Percentiles rank a stretch among this genome's conserved stretches.
Conservation (phyloP, 2,329 filamentous ascomycete species). For the Diaporthe batatas region DNA sequence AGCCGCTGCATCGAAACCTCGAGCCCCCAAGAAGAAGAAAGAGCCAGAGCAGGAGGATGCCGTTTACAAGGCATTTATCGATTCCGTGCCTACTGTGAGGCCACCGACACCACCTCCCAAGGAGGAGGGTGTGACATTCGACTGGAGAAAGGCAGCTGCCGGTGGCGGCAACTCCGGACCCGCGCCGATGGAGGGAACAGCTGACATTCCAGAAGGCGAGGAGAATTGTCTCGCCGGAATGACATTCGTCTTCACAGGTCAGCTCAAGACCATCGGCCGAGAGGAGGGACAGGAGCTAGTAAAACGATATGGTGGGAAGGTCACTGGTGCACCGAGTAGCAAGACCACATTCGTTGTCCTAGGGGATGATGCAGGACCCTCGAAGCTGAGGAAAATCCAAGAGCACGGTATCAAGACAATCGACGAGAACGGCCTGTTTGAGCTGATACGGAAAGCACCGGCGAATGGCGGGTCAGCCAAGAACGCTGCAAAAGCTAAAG, state of each 20-base stretch:
- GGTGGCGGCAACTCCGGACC: conserved; percentile 73
- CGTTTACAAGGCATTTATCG: conserved; percentile 84
- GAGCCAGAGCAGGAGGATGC: conserved; percentile 75
- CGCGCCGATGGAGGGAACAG: conserved; percentile 72
- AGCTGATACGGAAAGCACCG: conserved; percentile 83
- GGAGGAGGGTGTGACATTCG: conserved; percentile 80
- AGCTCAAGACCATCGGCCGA: conserved; percentile 83
- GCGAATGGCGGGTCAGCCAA: conserved; percentile 90
- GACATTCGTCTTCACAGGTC: conserved; percentile 94
- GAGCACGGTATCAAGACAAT: conserved; percentile 89
- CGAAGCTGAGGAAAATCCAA: conserved; percentile 89
- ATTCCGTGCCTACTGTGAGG: conserved; percentile 85
- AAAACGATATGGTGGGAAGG: conserved; percentile 94
- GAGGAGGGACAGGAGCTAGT: conserved; percentile 89
- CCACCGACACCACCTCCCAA: conserved; percentile 86
- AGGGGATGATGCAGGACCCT: conserved; percentile 91
- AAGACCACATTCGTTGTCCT: conserved; percentile 96
- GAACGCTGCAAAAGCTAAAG: conserved; percentile 85
- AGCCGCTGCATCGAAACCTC: conserved; percentile 68
- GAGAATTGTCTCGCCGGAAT: conserved; percentile 92
- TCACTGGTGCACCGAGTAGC: conserved; percentile 85
- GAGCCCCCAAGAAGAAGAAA: conserved; percentile 74
- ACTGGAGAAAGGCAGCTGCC: conserved; percentile 75
- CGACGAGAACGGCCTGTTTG: conserved; percentile 91
- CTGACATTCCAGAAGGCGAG: conserved; percentile 83